Evolutionary conservation across 2,329 filamentous ascomycete genomes (phyloP).

Genomic region (Raffaelea arxii): DNA sequence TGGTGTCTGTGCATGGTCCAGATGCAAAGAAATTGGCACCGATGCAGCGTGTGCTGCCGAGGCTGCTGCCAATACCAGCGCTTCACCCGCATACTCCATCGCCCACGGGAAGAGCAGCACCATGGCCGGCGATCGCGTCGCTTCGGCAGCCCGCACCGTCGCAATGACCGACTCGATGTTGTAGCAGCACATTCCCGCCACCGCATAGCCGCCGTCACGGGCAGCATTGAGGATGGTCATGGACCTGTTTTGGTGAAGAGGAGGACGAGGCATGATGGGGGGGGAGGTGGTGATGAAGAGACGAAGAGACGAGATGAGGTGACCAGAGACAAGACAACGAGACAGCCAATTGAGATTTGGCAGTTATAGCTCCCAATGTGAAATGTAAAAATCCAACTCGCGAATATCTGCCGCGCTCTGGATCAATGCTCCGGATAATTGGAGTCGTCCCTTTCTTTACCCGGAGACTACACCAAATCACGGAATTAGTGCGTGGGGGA

Average conservation of each 20-base stretch:
- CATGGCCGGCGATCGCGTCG: constrained; percentile 54
- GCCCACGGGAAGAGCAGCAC: constrained; percentile 68
- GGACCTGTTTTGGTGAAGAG: constrained; percentile 37
- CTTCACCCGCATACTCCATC: constrained; percentile 47
- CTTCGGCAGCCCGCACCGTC: constrained; percentile 57
- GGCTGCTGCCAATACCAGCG: constrained; percentile 44
- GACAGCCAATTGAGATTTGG: too few species aligned
- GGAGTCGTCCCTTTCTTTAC: too few species aligned
- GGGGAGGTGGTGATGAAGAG: background rate
- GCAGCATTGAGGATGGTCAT: constrained; percentile 49
- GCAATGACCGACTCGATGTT: constrained; percentile 64
- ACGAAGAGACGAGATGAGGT: too few species aligned
- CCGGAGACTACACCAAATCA: too few species aligned
- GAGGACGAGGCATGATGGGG: constrained; percentile 23
- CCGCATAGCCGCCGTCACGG: constrained; percentile 43
- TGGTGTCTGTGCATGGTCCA: constrained; percentile 57
- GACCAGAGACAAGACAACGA: background rate
- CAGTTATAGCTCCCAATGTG: too few species aligned
- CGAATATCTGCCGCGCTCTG: too few species aligned
- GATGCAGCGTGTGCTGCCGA: constrained; percentile 43
- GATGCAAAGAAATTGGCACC: constrained; percentile 53
- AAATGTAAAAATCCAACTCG: too few species aligned
- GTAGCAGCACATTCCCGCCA: constrained; percentile 50
- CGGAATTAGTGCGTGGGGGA: too few species aligned
- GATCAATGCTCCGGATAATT: too few species aligned